A percentile compares a stretch with the other conserved stretches of the same genome.
Conservation (phyloP, 768 basidiomycete genomes). For the Kwoniella sp. region DNA sequence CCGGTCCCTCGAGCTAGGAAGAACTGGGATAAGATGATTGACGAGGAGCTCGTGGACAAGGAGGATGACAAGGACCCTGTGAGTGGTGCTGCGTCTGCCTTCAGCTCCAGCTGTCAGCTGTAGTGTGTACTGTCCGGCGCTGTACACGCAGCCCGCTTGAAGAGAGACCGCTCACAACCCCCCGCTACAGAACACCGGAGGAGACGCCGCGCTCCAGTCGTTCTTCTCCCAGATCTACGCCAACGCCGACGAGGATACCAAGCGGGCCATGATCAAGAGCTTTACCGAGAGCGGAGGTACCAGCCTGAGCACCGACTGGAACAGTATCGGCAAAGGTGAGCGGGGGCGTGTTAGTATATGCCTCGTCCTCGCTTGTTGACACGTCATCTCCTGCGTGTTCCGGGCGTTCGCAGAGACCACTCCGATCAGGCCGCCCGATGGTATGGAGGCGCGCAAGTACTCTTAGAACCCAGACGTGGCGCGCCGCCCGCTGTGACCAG, state of each 20-base stretch:
- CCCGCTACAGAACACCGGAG: conserved; percentile 69
- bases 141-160: background rate
- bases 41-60: conserved; percentile 64
- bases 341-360: background rate
- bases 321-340: conserved; percentile 66
- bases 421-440: conserved; percentile 73
- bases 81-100: no score
- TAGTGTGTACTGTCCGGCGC: background rate
- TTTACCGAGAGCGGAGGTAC: conserved; percentile 93
- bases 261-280: conserved; percentile 96
- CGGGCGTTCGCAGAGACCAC: conserved; percentile 36
- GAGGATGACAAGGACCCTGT: conserved; percentile 56
- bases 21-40: conserved; percentile 84
- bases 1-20: conserved; percentile 54
- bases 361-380: background rate
- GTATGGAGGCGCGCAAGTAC: conserved; percentile 70
- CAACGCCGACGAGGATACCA: conserved; percentile 86
- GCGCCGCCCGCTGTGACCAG: no score
- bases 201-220: conserved; percentile 75
- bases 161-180: background rate
- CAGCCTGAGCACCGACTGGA: conserved; percentile 92
- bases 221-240: conserved; percentile 79
- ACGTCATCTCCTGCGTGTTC: no score
- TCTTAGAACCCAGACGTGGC: no score
- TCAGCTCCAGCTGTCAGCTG: background rate